Evolutionary conservation across 495 filamentous ascomycete genomes (phyloP).

Genomic region (Parmelia sp.): DNA sequence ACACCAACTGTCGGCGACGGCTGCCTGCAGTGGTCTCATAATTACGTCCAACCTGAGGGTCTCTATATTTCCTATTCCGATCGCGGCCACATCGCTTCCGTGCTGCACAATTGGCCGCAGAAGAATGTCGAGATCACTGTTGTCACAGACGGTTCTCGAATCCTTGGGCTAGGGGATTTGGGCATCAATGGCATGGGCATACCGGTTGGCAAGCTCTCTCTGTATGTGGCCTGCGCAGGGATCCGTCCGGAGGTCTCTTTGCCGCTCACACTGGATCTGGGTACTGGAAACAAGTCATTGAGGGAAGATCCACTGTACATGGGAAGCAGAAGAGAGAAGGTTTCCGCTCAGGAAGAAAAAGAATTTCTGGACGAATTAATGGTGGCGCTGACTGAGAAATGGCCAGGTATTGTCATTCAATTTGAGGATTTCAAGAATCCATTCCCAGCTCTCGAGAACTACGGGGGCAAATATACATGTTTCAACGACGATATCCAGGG

Average conservation of each 20-base stretch:
- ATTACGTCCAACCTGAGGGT: slow-evolving; percentile 92
- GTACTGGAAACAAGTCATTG: slow-evolving; percentile 83
- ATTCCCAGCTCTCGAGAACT: slow-evolving; percentile 87
- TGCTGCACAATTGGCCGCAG: slow-evolving; percentile 87
- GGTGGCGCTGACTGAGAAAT: slow-evolving; percentile 79
- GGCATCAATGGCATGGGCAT: slow-evolving; percentile 98
- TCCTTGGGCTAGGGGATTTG: slow-evolving; percentile 91
- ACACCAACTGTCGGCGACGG: slow-evolving; percentile 97
- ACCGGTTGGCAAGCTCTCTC: slow-evolving; percentile 86
- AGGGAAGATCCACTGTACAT: slow-evolving; percentile 91
- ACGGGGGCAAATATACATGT: slow-evolving; percentile 79
- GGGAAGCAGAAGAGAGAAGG: slow-evolving; percentile 76
- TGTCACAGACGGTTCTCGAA: slow-evolving; percentile 94
- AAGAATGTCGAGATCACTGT: slow-evolving; percentile 87
- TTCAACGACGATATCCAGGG: slow-evolving; percentile 99
- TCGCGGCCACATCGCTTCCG: slow-evolving; percentile 70
- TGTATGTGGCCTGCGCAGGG: slow-evolving; percentile 94
- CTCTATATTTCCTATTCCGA: slow-evolving; percentile 91
- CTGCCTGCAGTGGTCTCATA: slow-evolving; percentile 88
- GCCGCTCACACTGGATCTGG: slow-evolving; percentile 84
- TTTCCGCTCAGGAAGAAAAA: slow-evolving; percentile 71
- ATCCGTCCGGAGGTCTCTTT: slow-evolving; percentile 90
- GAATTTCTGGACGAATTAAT: slow-evolving; percentile 98
- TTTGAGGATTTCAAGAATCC: slow-evolving; percentile 99
- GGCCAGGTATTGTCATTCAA: slow-evolving; percentile 90